phyloP scores from a whole-genome alignment of 768 basidiomycete genomes.

The Lactifluus pinguis region DNA sequence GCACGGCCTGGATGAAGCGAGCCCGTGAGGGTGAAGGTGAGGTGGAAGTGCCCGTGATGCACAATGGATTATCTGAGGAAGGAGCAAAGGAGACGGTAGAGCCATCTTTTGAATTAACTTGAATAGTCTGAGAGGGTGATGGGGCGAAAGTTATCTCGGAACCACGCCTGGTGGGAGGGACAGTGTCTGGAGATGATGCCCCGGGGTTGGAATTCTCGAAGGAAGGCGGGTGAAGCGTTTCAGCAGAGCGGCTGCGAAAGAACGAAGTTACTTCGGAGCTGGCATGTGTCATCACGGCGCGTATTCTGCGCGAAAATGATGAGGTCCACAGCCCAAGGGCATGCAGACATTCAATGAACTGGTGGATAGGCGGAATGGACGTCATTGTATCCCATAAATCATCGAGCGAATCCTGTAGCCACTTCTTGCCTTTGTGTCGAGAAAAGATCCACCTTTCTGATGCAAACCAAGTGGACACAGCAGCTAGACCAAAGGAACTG shows the following conservation, averaged over 20 bases:
- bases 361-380: conserved; percentile 11
- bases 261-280: conserved; percentile 7
- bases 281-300: conserved; percentile 2
- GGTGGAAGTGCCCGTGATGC: conserved; percentile 19
- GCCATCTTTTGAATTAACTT: not conserved
- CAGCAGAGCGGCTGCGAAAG: conserved; percentile 8
- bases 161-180: conserved; percentile 4
- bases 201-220: conserved; percentile 13
- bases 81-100: conserved; percentile 10
- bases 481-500: conserved; percentile 60
- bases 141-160: conserved; percentile 18
- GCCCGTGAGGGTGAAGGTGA: conserved; percentile 22
- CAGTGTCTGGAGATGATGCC: conserved; percentile 3
- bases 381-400: conserved; percentile 31
- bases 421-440: conserved; percentile 56
- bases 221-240: conserved; percentile 1
- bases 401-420: conserved; percentile 51
- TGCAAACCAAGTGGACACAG: conserved; percentile 68
- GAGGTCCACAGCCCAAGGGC: not conserved
- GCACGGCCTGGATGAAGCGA: conserved; percentile 36
- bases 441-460: conserved; percentile 59
- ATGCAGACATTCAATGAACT: not conserved
- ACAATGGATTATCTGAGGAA: conserved; percentile 15
- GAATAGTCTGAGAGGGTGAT: conserved; percentile 18
- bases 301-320: conserved; percentile 1